Evolutionary conservation across 768 basidiomycete species (phyloP).

Genomic region (Auriscalpium microsporum): DNA sequence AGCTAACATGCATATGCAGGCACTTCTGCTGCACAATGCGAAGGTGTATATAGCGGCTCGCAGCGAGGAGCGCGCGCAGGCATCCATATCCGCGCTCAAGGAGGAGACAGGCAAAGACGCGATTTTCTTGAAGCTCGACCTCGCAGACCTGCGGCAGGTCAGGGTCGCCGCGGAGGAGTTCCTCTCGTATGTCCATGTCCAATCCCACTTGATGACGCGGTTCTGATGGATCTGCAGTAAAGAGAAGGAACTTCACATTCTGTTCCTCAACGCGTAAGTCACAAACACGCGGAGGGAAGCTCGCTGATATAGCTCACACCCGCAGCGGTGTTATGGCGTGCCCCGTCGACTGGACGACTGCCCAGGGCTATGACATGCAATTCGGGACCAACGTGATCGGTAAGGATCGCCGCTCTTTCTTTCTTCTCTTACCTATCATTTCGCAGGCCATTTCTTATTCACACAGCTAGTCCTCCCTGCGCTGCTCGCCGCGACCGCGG

Average conservation of each 20-base stretch:
- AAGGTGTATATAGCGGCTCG: conserved; percentile 11
- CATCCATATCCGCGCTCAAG: conserved; percentile 27
- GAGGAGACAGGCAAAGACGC: conserved; percentile 33
- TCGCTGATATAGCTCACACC: not conserved
- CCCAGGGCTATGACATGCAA: conserved; percentile 42
- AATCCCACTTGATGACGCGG: not conserved
- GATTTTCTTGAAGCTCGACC: conserved; percentile 37
- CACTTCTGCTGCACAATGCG: conserved; percentile 5
- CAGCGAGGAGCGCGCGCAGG: not conserved
- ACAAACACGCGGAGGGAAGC: not conserved
- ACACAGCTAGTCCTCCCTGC: conserved; percentile 45
- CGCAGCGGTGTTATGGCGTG: conserved; percentile 40
- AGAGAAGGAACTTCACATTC: conserved; percentile 36
- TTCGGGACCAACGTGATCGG: conserved; percentile 49
- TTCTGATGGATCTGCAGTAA: conserved; percentile 19
- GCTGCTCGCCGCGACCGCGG: conserved; percentile 30
- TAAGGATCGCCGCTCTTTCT: conserved; percentile 6
- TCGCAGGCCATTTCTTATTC: conserved; percentile 48
- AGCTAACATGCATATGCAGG: not conserved
- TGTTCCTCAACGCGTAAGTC: conserved; percentile 39
- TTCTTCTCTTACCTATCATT: not conserved
- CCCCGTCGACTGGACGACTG: conserved; percentile 31
- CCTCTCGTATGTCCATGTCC: conserved; percentile 19
- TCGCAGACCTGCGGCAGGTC: conserved; percentile 30
- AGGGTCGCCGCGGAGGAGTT: conserved; percentile 33